Percentiles rank a stretch among this genome's conserved stretches.
phyloP scores from a whole-genome alignment of 495 filamentous ascomycete species.

The Aspergillus funiculosus region DNA sequence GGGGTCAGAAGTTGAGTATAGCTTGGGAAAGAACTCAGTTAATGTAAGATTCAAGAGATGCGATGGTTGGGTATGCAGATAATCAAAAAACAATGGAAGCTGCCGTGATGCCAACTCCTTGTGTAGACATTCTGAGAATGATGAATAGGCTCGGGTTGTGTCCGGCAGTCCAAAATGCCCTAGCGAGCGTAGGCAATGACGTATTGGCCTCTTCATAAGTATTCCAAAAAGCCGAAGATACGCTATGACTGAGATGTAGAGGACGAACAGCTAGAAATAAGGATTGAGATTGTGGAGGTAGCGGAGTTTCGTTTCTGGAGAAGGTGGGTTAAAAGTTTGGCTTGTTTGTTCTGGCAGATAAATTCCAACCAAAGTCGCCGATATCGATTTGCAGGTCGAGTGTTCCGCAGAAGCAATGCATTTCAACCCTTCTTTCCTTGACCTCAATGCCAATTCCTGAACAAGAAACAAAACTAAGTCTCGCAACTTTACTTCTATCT shows the following conservation, averaged over 20 bases:
- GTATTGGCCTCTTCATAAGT: slow-evolving; percentile 15
- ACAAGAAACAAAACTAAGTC: not conserved
- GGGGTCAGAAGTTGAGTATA: not conserved
- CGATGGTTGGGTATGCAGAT: slow-evolving; percentile 57
- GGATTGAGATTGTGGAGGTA: too few relatives aligned
- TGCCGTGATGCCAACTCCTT: slow-evolving; percentile 41
- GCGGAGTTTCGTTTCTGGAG: not conserved
- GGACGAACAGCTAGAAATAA: too few relatives aligned
- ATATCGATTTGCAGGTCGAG: slow-evolving; percentile 1
- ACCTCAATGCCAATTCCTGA: not conserved
- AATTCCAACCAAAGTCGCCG: slow-evolving; percentile 2
- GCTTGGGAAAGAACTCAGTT: slow-evolving; percentile 47
- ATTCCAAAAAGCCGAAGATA: too few relatives aligned
- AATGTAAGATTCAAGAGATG: slow-evolving; percentile 62
- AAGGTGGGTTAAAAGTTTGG: slow-evolving; percentile 23
- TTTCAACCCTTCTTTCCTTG: not conserved
- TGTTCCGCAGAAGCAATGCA: not conserved
- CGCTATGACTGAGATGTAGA: too few relatives aligned
- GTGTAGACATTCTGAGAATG: slow-evolving; percentile 27
- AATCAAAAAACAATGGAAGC: slow-evolving; percentile 55
- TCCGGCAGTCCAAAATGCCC: not conserved
- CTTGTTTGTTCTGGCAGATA: slow-evolving; percentile 27
- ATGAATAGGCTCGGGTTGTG: slow-evolving; percentile 21
- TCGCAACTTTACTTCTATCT: not conserved
- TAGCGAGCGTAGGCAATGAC: slow-evolving; percentile 5